Conservation (phyloP, 2,329 filamentous ascomycete genomes). For the Sporothrix protearum region DNA sequence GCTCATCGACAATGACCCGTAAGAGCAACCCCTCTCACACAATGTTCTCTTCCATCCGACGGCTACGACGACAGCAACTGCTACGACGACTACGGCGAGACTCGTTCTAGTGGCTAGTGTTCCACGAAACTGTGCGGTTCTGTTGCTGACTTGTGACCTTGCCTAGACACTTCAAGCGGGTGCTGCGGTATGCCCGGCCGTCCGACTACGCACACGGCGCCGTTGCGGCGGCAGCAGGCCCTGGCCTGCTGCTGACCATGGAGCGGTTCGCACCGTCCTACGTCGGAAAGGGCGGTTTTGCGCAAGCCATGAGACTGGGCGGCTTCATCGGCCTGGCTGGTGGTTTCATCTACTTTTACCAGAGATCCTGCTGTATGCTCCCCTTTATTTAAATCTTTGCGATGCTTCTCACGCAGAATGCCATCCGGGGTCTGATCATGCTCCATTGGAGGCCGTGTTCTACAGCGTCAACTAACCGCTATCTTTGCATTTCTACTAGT, state of each 20-base stretch:
- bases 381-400: neutral
- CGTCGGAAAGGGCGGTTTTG: constrained; percentile 77
- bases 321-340: constrained; percentile 69
- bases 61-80: neutral
- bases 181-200: constrained; percentile 78
- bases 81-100: neutral
- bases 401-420: neutral
- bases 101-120: neutral
- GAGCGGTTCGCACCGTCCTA: constrained; percentile 83
- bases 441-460: neutral
- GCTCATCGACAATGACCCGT: constrained; percentile 99
- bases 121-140: neutral
- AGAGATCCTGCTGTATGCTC: constrained; percentile 76
- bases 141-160: constrained; percentile 31
- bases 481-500: constrained; percentile 50
- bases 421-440: no score
- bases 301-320: constrained; percentile 75
- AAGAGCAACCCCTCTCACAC: constrained; percentile 37
- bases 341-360: constrained; percentile 81
- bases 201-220: constrained; percentile 76
- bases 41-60: neutral
- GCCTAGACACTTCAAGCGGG: constrained; percentile 80
- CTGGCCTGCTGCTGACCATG: constrained; percentile 70
- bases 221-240: constrained; percentile 66
- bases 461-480: neutral